Base-by-base conservation (phyloP, 2,329 filamentous ascomycete genomes). In the Penicillium digitatum region DNA sequence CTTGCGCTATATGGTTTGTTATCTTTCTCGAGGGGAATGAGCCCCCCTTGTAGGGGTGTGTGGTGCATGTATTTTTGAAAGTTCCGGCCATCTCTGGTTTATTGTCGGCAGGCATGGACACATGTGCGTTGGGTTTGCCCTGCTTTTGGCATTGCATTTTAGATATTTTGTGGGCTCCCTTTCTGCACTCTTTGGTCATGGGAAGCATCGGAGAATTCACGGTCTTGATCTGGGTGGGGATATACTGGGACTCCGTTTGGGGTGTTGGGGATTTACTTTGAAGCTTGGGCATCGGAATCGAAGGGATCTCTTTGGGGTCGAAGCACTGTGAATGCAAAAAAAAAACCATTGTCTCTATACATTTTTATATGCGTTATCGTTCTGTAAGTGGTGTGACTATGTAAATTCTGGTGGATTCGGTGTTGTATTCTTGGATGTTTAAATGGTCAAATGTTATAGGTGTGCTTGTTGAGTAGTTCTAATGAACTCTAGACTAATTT, bases 221-320 rank as follows among this genome's bases (percentile, higher is more conserved):
- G 69, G 70, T 69, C 66, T 71, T 70, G 69, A 69, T 70, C 62
- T 65, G 69, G 69, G 65, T 70, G 68, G 69, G 48, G 68, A 71
- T 70, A 64, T 63, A 72, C 69, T 68, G 60, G 70, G 69, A 69
- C 65, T 69, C 62, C 69, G 66, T 69, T 66, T 69, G 68, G 66
- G 70, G 69, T 72, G 69, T 72, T 72, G 69, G 70, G 69, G 67
- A 65, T 68, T 70, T 70, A 64, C 67, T 69, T 72, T 72, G 69
- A 61, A 64, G 65, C 65, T 68, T 66, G 63, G 59, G 62, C 62
- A 63, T 64, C 45, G 48, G 48, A 53, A 56, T 59, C 42, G 55
- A 60, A n/a, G n/a, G 54, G 52, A 64, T 61, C 64, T 65, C 55
- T 51, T 57, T 55, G 61, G 60, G 60, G 60, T 60, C 60, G 56